These are phyloP conservation scores for Pleurotus citrinopileatus DNA, from an alignment of 768 basidiomycete genomes.

Conservation along the genomic window DNA sequence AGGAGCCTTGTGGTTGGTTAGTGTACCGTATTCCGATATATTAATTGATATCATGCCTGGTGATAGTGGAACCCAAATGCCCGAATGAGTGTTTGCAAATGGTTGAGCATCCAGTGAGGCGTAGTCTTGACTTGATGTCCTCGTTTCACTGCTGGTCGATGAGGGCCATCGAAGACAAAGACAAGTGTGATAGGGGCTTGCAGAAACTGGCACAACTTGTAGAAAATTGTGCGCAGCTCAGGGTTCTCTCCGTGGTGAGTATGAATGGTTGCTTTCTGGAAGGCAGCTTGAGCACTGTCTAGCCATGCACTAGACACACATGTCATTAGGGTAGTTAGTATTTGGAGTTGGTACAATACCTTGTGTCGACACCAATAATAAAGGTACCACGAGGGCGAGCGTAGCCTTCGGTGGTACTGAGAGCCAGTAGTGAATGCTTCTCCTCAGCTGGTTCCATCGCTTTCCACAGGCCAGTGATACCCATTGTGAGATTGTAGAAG, in stretches of 20 bases:
- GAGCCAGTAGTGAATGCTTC: too few species aligned
- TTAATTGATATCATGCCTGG: conserved; percentile 18
- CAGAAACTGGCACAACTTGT: conserved; percentile 35
- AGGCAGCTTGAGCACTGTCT: not conserved
- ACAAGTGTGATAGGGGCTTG: conserved; percentile 34
- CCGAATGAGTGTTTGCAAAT: conserved; percentile 29
- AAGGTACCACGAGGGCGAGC: too few species aligned
- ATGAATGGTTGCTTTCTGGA: not conserved
- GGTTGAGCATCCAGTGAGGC: conserved; percentile 24
- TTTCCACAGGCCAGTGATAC: too few species aligned
- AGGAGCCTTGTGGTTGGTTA: conserved; percentile 6
- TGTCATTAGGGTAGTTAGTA: too few species aligned
- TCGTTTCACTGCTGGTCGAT: conserved; percentile 39
- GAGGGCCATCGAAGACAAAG: conserved; percentile 50
- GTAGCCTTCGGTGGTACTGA: too few species aligned
- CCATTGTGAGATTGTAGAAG: too few species aligned
- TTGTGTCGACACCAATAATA: too few species aligned
- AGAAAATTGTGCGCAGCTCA: conserved; percentile 41
- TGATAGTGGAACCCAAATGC: conserved; percentile 39
- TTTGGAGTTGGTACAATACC: too few species aligned
- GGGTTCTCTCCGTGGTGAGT: conserved; percentile 36
- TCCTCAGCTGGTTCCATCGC: too few species aligned
- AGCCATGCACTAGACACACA: too few species aligned
- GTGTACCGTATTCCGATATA: not conserved
- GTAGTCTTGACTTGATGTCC: conserved; percentile 26